Evolutionary conservation across 2,329 filamentous ascomycete species (phyloP), one percentile per base, ranked within the genome.

Genomic region (Penicillium sp.): DNA sequence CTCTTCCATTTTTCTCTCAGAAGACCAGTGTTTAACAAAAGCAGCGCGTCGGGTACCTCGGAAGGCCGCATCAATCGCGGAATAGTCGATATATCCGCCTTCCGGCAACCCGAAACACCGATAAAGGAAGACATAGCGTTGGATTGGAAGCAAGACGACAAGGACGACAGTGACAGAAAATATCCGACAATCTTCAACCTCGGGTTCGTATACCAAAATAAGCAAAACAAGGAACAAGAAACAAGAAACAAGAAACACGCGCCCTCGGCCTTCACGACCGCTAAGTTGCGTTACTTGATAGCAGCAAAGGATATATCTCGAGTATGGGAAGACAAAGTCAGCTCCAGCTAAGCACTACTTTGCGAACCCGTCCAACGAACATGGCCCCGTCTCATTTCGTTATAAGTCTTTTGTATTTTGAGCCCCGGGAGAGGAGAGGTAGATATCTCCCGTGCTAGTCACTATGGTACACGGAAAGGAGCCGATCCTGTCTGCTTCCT

Each of bases 381-480:
- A 46, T 8, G 15, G 6, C 6, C 15, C 24, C 15, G 9, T 32
- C 12, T 21, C 2, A 7, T 19, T 35, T n/a, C 17, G 6, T 28
- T n/a, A 38, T 19, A 45, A 46, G 13, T 29, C 13, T 47, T 32
- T 40, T 41, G 32, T 35, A 41, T 35, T 44, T 41, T 51, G 41
- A 54, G 39, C 51, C 6, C 28, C 34, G 28, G 41, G 40, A 46
- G 44, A 46, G 34, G 19, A 49, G 49, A 47, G 45, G 49, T 38
- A 44, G 42, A 49, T 38, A 29, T 29, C 31, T 51, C 57, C 53
- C 51, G 39, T 51, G 47, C 53, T 49, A 51, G 40, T 58, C 50
- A 56, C 57, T 60, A 60, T 61, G 47, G 54, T 60, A 61, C 58
- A 61, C 53, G 52, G 51, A 53, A 47, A 55, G 46, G 47, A 54